phyloP scores from a whole-genome alignment of 805 yeast genomes.

The Saccharomycopsis sp. region DNA sequence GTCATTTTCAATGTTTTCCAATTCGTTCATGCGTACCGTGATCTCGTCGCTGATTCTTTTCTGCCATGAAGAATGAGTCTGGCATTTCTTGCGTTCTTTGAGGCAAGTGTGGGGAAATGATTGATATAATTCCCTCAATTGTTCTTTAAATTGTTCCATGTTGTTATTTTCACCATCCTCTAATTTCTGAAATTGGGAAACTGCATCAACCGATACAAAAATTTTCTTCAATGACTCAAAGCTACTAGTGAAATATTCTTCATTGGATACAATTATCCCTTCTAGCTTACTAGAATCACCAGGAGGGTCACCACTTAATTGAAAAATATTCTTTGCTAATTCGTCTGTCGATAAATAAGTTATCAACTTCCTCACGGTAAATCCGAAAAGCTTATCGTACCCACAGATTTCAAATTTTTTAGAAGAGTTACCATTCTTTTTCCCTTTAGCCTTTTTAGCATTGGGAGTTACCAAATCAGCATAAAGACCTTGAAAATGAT shows the following conservation, averaged over 20 bases:
- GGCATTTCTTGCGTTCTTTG: conserved; percentile 49
- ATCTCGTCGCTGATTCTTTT: conserved; percentile 22
- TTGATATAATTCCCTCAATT: too few species aligned
- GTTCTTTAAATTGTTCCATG: too few species aligned
- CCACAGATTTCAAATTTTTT: conserved; percentile 49
- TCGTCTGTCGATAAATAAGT: conserved; percentile 12
- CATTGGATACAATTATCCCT: background rate
- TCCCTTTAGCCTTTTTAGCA: background rate
- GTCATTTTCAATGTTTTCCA: background rate
- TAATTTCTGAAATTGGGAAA: conserved; percentile 2
- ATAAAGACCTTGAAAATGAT: conserved; percentile 16
- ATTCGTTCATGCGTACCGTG: conserved; percentile 4
- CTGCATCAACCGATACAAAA: too few species aligned
- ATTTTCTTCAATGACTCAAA: conserved; percentile 1
- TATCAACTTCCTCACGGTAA: conserved; percentile 8
- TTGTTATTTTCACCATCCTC: too few species aligned
- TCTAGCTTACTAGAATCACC: background rate
- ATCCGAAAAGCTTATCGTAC: conserved; percentile 32
- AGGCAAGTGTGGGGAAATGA: conserved; percentile 34
- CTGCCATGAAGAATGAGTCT: conserved; percentile 48
- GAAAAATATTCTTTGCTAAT: conserved; percentile 11
- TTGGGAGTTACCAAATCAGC: background rate
- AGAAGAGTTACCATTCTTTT: conserved; percentile 23
- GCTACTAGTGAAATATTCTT: conserved; percentile 13
- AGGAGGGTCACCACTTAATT: background rate